Base-by-base conservation (phyloP, 768 basidiomycete genomes). In the Suillus subaureus region DNA sequence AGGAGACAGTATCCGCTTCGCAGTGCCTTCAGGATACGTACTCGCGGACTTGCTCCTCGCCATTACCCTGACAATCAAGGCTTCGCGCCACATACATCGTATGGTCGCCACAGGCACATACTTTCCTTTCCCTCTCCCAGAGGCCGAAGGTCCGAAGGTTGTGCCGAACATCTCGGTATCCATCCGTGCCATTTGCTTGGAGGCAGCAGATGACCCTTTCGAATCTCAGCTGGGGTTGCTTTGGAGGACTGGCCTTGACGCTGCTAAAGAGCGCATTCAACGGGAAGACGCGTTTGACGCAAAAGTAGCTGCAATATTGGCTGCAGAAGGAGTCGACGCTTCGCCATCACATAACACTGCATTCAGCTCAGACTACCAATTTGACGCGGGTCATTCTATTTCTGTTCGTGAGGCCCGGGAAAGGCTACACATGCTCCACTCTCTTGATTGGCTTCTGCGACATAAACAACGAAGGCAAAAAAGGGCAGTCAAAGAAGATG, bases 161-260 rank as follows among this genome's bases (percentile, higher is more conserved):
- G 77, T 95, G 3, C 94, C 94, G 0, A 81, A 83, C 62, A 72
- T 96, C 54, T 78, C 79, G 0, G 72, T 97, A 54, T 79, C 74
- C 12, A 75, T 96, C 60, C 81, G 83, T n/a, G 81, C 81, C 52
- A 71, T 97, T 40, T 87, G 86, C 57, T 71, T 93, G 11, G 95
- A 97, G 75, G 89, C 89, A 31, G 86, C 88, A 28, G 96, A 99
- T 74, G 92, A 95, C 70, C 85, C 89, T 1, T 87, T 97, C 64
- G 96, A 99, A 76, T 84, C 85, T 18, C 86, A 83, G 66, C 77
- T 97, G 23, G 91, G 87, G 42, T 80, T 91, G 11, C 91, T 94
- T 37, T 92, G 87, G 83, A 82, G 85, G 65, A 84, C 87, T 57
- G 95, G 94, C 0, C 77, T 85, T 43, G 85, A 87, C 45, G 95